Percentiles rank a stretch among this genome's conserved stretches.
Conservation (phyloP, 768 basidiomycete genomes). For the Astraeus odoratus region DNA sequence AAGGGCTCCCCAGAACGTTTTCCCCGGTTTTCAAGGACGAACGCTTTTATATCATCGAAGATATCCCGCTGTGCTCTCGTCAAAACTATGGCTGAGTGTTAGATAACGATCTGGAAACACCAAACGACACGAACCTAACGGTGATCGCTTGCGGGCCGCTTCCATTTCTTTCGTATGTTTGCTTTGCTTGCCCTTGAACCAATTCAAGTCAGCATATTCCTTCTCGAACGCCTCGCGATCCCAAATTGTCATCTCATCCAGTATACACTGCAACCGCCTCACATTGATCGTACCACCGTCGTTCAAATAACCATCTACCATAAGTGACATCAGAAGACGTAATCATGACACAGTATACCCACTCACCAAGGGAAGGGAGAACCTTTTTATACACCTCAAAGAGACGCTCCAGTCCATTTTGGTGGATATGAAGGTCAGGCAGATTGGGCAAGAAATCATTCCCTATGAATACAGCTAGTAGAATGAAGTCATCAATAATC, state of each 20-base stretch:
- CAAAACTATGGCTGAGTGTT: constrained; percentile 43
- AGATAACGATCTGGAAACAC: no score
- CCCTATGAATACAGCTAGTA: constrained; percentile 94
- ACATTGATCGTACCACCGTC: constrained; percentile 80
- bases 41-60: constrained; percentile 71
- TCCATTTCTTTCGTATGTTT: constrained; percentile 67
- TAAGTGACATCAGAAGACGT: constrained; percentile 2
- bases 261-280: constrained; percentile 72
- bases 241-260: constrained; percentile 84
- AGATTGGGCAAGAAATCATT: constrained; percentile 97
- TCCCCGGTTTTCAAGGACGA: constrained; percentile 48
- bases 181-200: constrained; percentile 90
- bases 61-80: constrained; percentile 70
- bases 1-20: constrained; percentile 34
- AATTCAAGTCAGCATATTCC: constrained; percentile 83
- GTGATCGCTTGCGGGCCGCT: constrained; percentile 46
- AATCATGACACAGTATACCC: neutral
- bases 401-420: constrained; percentile 87
- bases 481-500: constrained; percentile 95
- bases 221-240: constrained; percentile 89
- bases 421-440: constrained; percentile 95
- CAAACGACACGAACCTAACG: constrained; percentile 48
- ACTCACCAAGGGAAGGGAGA: constrained; percentile 64
- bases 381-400: constrained; percentile 96
- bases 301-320: constrained; percentile 84